Conservation (phyloP, 768 basidiomycete genomes). For the Clathrus columnatus region DNA sequence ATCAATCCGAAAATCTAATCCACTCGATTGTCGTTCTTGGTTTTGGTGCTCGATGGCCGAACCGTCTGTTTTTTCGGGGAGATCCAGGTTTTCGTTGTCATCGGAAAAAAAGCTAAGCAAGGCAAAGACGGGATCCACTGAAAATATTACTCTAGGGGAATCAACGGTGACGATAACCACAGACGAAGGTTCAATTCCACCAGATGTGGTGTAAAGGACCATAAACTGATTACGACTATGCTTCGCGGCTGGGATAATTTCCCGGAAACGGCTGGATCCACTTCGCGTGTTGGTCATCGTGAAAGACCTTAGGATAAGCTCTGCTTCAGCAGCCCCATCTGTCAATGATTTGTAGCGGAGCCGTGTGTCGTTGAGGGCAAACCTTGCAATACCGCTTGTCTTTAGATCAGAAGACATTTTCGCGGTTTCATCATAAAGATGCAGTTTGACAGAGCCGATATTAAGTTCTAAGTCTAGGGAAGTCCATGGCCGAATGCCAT, state of each 20-base stretch:
- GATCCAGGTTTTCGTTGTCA: conserved; percentile 29
- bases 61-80: conserved; percentile 9
- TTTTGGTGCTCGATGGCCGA: conserved; percentile 1
- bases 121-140: conserved; percentile 84
- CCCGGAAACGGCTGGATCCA: conserved; percentile 77
- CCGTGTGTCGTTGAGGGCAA: conserved; percentile 72
- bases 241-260: conserved; percentile 88
- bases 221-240: conserved; percentile 90
- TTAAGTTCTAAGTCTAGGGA: conserved; percentile 66
- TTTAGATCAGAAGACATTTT: conserved; percentile 47
- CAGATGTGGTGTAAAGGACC: conserved; percentile 77
- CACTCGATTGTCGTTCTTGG: not conserved
- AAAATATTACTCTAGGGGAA: conserved; percentile 86
- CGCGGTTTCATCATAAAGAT: conserved; percentile 72
- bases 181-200: conserved; percentile 44
- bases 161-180: conserved; percentile 85
- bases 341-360: conserved; percentile 75
- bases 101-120: conserved; percentile 78
- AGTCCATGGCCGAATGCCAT: conserved; percentile 40
- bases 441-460: conserved; percentile 66
- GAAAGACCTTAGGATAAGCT: conserved; percentile 82
- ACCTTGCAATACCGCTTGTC: conserved; percentile 75
- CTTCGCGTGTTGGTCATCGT: conserved; percentile 84
- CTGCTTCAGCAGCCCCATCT: conserved; percentile 78
- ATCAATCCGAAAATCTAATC: conserved; percentile 68